These are phyloP conservation scores for Xylaria hypoxylon DNA, from an alignment of 2,329 filamentous ascomycete genomes.

Conservation along the genomic window DNA sequence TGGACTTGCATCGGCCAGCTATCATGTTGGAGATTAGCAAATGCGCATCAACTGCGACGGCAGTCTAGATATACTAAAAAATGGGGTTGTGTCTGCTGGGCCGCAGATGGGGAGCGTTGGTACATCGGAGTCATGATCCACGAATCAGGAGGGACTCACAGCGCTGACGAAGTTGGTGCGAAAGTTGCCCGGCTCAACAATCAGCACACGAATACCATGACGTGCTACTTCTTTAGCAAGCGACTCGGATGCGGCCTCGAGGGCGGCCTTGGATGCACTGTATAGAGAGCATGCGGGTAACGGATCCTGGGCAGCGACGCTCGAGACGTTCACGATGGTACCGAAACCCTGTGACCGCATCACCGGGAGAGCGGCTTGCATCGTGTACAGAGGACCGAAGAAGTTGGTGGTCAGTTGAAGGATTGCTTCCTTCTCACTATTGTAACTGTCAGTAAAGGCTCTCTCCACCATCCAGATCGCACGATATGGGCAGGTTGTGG, in stretches of 20 bases:
- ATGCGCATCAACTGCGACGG: neutral
- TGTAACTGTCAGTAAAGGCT: neutral
- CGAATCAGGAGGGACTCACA: neutral
- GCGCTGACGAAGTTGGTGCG: conserved; percentile 54
- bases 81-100: neutral
- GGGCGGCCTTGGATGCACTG: conserved; percentile 53
- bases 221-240: conserved; percentile 52
- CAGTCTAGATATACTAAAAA: no score
- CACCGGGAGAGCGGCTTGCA: conserved; percentile 45
- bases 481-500: no score
- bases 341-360: conserved; percentile 44
- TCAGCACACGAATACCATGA: conserved; percentile 54
- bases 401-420: conserved; percentile 47
- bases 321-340: conserved; percentile 48
- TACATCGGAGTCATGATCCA: neutral
- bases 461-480: neutral
- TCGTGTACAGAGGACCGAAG: conserved; percentile 46
- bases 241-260: conserved; percentile 56
- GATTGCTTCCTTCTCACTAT: conserved; percentile 44
- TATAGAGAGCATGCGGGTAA: conserved; percentile 38
- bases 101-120: neutral
- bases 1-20: conserved; percentile 25
- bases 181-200: conserved; percentile 58
- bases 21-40: conserved; percentile 1
- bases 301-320: conserved; percentile 43